phyloP scores from a whole-genome alignment of 228 moss, liverwort and hornwort genomes.

The Sphagnum magellanicum region DNA sequence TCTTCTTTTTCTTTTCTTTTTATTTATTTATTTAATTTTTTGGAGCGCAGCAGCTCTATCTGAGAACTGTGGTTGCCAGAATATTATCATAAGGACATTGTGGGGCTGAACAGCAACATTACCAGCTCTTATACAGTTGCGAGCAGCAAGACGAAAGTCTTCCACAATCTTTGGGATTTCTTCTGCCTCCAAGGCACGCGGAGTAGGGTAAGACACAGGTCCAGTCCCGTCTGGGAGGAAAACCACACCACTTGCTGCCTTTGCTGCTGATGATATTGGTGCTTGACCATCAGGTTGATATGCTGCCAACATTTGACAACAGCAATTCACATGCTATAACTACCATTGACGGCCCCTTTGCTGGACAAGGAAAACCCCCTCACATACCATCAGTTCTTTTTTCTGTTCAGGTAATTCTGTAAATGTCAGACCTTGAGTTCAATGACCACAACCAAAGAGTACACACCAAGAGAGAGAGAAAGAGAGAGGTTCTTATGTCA shows the following conservation, averaged over 20 bases:
- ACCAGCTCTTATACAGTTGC: slow-evolving; percentile 48
- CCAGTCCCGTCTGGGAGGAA: slow-evolving; percentile 11
- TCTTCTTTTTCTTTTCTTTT: too few species aligned
- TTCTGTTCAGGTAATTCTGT: not conserved
- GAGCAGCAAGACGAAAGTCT: slow-evolving; percentile 7
- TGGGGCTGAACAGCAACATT: not conserved
- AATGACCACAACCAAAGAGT: too few species aligned
- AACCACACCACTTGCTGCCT: slow-evolving; percentile 5
- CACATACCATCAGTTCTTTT: not conserved
- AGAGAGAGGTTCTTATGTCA: too few species aligned
- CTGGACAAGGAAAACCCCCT: not conserved
- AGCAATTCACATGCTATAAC: too few species aligned
- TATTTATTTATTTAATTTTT: too few species aligned
- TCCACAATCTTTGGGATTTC: slow-evolving; percentile 22
- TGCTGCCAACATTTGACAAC: slow-evolving; percentile 8
- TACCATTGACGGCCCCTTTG: too few species aligned
- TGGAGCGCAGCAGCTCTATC: not conserved
- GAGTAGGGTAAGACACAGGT: slow-evolving; percentile 8
- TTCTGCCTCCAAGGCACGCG: not conserved
- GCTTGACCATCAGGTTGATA: slow-evolving; percentile 35
- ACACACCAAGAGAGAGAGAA: too few species aligned
- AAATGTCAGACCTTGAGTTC: not conserved
- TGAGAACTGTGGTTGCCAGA: not conserved
- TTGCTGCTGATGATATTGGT: slow-evolving; percentile 22
- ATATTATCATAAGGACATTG: not conserved